Evolutionary conservation across 768 basidiomycete genomes (phyloP).

Genomic region (Leccinum fibrillosum): DNA sequence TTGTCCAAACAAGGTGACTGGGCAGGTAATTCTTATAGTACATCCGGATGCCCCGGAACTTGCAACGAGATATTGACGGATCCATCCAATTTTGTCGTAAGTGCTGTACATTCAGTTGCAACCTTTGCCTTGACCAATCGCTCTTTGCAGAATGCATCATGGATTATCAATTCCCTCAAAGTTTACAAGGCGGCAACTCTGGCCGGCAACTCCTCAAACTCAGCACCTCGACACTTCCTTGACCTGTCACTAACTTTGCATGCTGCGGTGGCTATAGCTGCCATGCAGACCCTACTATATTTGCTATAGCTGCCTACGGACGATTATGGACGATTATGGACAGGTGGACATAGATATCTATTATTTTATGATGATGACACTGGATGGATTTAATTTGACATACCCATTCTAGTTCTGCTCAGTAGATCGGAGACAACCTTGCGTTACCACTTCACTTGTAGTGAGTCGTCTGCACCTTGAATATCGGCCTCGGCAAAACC

Average conservation of each 20-base stretch:
- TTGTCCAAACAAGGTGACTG: slow-evolving; percentile 56
- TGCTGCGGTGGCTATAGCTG: slow-evolving; percentile 5
- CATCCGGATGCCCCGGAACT: slow-evolving; percentile 72
- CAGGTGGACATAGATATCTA: slow-evolving; percentile 1
- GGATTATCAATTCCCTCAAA: slow-evolving; percentile 77
- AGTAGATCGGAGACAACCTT: slow-evolving; percentile 36
- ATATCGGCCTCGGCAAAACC: slow-evolving; percentile 57
- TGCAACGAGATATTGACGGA: slow-evolving; percentile 61
- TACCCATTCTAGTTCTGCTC: background rate
- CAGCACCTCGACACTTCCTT: slow-evolving; percentile 1
- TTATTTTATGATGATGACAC: slow-evolving; percentile 9
- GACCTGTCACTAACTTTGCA: slow-evolving; percentile 6
- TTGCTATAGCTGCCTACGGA: slow-evolving; percentile 13
- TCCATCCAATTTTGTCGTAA: slow-evolving; percentile 68
- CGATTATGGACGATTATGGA: background rate
- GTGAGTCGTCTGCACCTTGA: background rate
- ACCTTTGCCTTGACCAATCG: slow-evolving; percentile 2
- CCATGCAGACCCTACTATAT: slow-evolving; percentile 16
- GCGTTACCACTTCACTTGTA: slow-evolving; percentile 33
- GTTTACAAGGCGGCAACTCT: slow-evolving; percentile 63
- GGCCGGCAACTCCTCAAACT: slow-evolving; percentile 32
- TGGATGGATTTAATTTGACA: slow-evolving; percentile 9
- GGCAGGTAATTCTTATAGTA: slow-evolving; percentile 80
- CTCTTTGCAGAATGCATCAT: slow-evolving; percentile 62
- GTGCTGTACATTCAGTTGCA: slow-evolving; percentile 21